Evolutionary conservation across 352 stramenopile genomes (phyloP).

Genomic region (Phytophthora tubulina): DNA sequence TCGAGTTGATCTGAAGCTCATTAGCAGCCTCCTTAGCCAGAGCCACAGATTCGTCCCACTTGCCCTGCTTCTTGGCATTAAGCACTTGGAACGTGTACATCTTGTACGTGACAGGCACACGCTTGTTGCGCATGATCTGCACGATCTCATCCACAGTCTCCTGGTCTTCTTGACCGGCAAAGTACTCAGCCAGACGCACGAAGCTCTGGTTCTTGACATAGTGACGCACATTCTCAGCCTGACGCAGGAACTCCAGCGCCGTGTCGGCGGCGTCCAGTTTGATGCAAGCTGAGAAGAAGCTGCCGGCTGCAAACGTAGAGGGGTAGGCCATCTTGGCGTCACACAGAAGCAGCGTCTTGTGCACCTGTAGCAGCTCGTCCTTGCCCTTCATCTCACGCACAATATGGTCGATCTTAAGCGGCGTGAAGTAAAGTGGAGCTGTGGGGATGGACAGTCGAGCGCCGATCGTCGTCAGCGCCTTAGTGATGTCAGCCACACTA

Average conservation of each 20-base stretch:
- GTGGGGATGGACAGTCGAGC: constrained; percentile 82
- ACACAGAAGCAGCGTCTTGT: constrained; percentile 78
- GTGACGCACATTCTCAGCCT: constrained; percentile 76
- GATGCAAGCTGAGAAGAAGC: constrained; percentile 75
- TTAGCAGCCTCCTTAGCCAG: constrained; percentile 76
- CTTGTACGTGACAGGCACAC: constrained; percentile 69
- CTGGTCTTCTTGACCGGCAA: constrained; percentile 59
- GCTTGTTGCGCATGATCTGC: constrained; percentile 56
- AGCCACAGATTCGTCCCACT: constrained; percentile 66
- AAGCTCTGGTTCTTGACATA: constrained; percentile 86
- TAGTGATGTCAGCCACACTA: constrained; percentile 74
- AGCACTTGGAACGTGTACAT: constrained; percentile 79
- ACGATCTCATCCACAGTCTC: constrained; percentile 71
- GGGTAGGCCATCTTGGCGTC: constrained; percentile 85
- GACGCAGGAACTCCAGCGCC: constrained; percentile 76
- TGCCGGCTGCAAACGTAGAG: constrained; percentile 63
- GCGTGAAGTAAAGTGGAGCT: constrained; percentile 81
- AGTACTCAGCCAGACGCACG: constrained; percentile 79
- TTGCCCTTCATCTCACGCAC: constrained; percentile 84
- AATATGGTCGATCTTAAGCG: constrained; percentile 85
- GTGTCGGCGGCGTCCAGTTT: constrained; percentile 66
- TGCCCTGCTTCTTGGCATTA: constrained; percentile 68
- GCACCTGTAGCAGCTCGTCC: constrained; percentile 75
- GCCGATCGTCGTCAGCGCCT: constrained; percentile 75
- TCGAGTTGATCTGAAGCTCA: constrained; percentile 79